These are phyloP conservation scores for Viola pubescens DNA, from an alignment of 441 rosid species.

Conservation along the genomic window DNA sequence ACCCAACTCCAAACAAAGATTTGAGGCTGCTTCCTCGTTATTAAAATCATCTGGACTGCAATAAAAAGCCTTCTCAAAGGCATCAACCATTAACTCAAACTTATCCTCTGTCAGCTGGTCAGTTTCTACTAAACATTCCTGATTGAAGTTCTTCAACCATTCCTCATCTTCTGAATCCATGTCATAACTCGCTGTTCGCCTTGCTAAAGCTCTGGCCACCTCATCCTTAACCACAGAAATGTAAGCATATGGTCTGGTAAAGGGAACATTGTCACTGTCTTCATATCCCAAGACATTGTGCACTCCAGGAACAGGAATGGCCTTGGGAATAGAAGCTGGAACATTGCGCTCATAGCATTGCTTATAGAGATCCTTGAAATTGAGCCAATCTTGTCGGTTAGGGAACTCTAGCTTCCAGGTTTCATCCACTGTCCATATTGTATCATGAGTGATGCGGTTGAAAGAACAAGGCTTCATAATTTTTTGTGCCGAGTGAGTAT, in stretches of 20 bases:
- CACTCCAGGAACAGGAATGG: slow-evolving; percentile 82
- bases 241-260: slow-evolving; percentile 47
- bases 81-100: slow-evolving; percentile 85
- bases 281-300: slow-evolving; percentile 47
- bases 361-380: slow-evolving; percentile 79
- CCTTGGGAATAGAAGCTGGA: slow-evolving; percentile 36
- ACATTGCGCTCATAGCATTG: slow-evolving; percentile 66
- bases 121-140: slow-evolving; percentile 25
- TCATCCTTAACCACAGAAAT: slow-evolving; percentile 55
- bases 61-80: slow-evolving; percentile 68
- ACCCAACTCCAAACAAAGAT: slow-evolving; percentile 39
- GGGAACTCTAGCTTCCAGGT: slow-evolving; percentile 87
- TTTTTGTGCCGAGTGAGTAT: slow-evolving; percentile 42
- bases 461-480: slow-evolving; percentile 49
- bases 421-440: slow-evolving; percentile 64
- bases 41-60: slow-evolving; percentile 42
- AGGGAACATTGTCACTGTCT: slow-evolving; percentile 27
- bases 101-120: slow-evolving; percentile 43
- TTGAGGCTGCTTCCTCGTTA: slow-evolving; percentile 44
- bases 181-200: slow-evolving; percentile 61
- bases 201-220: slow-evolving; percentile 72
- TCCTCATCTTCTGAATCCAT: slow-evolving; percentile 92
- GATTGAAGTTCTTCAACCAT: slow-evolving; percentile 63
- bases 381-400: slow-evolving; percentile 56
- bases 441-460: slow-evolving; percentile 61